phyloP scores from a whole-genome alignment of 2,329 filamentous ascomycete genomes.

The Xylariaceae sp. region DNA sequence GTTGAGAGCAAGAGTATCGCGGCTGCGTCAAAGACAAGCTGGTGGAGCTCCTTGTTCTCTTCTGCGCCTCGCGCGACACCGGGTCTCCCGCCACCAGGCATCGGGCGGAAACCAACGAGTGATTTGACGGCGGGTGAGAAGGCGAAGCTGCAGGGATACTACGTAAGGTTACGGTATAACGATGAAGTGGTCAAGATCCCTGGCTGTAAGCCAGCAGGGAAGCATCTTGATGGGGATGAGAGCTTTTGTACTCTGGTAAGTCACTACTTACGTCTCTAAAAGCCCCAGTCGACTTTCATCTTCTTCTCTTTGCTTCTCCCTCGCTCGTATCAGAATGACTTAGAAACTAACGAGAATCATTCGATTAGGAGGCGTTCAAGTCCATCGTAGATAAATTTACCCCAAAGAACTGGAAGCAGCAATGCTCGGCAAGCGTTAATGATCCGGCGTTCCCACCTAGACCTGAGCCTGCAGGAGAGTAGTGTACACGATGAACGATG shows the following conservation, averaged over 20 bases:
- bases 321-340: too few relatives aligned
- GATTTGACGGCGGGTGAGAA: slow-evolving; percentile 58
- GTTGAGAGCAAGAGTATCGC: slow-evolving; percentile 5
- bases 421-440: slow-evolving; percentile 47
- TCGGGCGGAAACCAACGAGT: slow-evolving; percentile 58
- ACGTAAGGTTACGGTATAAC: slow-evolving; percentile 88
- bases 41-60: slow-evolving; percentile 35
- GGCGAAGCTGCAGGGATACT: slow-evolving; percentile 68
- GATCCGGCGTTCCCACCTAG: slow-evolving; percentile 45
- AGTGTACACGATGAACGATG: slow-evolving; percentile 1
- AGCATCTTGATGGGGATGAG: slow-evolving; percentile 82
- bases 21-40: slow-evolving; percentile 22
- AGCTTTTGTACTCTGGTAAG: slow-evolving; percentile 84
- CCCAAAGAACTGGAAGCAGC: slow-evolving; percentile 69
- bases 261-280: too few relatives aligned
- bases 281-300: too few relatives aligned
- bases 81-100: slow-evolving; percentile 40
- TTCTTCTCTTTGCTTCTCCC: too few relatives aligned
- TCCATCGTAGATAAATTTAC: slow-evolving; percentile 87
- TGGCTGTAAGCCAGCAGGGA: slow-evolving; percentile 72
- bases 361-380: slow-evolving; percentile 77
- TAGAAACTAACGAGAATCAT: neutral
- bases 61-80: slow-evolving; percentile 20
- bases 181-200: slow-evolving; percentile 79
- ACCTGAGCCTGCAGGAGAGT: slow-evolving; percentile 53